phyloP scores from a whole-genome alignment of 2,329 filamentous ascomycete genomes.

The Moelleriella libera region DNA sequence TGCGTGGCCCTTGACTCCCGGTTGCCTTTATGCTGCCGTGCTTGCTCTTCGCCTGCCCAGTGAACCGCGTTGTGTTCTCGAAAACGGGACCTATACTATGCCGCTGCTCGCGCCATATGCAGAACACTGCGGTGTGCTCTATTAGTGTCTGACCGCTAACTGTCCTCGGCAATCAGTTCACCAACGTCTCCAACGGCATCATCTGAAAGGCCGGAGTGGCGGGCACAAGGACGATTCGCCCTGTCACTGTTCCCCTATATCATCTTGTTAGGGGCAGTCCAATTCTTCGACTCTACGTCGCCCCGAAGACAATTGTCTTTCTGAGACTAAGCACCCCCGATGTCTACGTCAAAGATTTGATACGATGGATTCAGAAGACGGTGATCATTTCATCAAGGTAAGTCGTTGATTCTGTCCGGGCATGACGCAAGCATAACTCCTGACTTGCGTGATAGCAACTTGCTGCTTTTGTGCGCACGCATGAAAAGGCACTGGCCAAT shows the following conservation, averaged over 20 bases:
- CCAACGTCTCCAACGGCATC: neutral
- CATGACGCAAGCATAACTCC: neutral
- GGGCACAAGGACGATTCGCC: neutral
- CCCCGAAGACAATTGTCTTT: neutral
- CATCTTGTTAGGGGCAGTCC: neutral
- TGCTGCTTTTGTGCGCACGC: constrained; percentile 87
- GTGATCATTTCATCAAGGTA: constrained; percentile 80
- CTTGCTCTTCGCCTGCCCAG: too few species aligned
- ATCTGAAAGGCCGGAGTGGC: neutral
- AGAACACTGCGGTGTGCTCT: neutral
- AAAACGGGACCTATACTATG: too few species aligned
- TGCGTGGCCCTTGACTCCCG: too few species aligned
- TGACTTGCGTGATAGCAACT: constrained; percentile 55
- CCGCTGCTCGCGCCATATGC: too few species aligned
- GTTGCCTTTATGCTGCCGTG: too few species aligned
- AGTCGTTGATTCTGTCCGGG: constrained; percentile 6
- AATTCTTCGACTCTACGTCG: neutral
- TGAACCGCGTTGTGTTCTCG: too few species aligned
- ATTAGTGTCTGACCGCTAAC: neutral
- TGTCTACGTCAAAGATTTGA: constrained; percentile 11
- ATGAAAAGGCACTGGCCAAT: constrained; percentile 95
- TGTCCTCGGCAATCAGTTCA: neutral
- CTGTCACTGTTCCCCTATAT: neutral
- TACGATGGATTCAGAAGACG: constrained; percentile 78
- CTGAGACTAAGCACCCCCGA: constrained; percentile 4